Base-by-base conservation (phyloP, 2,329 filamentous ascomycete genomes). In the Colletotrichum endophyticum region DNA sequence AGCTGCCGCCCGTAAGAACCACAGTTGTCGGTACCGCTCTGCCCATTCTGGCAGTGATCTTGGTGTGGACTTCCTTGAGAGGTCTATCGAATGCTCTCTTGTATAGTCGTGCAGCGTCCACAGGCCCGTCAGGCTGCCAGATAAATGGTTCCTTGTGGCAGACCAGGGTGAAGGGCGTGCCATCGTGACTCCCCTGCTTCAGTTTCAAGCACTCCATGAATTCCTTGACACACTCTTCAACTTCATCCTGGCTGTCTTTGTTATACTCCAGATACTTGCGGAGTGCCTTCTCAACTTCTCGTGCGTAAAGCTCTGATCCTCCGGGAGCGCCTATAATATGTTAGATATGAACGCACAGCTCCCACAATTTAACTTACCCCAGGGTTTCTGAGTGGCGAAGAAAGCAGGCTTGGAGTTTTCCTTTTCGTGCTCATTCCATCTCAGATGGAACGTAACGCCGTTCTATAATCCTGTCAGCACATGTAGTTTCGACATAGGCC, bases 401-500 rank as follows among this genome's bases (percentile, higher is more conserved):
- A 53, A 53, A 53, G 12, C 44, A 53, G 44, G 44, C n/a, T 53
- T 22, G 11, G n/a, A 53, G 44, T 13, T 13, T 22, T 22, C 11
- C n/a, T 53, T 22, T 12, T 53, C 44, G 0, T 22, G 44, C n/a
- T 53, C 44, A 22, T 53, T 22, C 44, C 44, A 22, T 53, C 44
- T 53, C 11, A 22, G 6, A 53, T 53, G 44, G 16, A 13, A 53
- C 11, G 44, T 22, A 22, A 53, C n/a, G 6, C 44, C 44, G 22
- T 53, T 53, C 44, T 53, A 3, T 1, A 22, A 8, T 53, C 3
- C 44, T 0, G 44, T 53, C 2, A 53, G n/a, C 44, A 0, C n/a
- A 11, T 0, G 0, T 22, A 1, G n/a, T 53, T 2, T 53, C n/a
- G 44, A 44, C 39, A 44, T 0, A 0, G 0, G n/a, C 44, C 1